Evolutionary conservation across 2,329 filamentous ascomycete genomes (phyloP).

Genomic region (Fusarium ramigenum): DNA sequence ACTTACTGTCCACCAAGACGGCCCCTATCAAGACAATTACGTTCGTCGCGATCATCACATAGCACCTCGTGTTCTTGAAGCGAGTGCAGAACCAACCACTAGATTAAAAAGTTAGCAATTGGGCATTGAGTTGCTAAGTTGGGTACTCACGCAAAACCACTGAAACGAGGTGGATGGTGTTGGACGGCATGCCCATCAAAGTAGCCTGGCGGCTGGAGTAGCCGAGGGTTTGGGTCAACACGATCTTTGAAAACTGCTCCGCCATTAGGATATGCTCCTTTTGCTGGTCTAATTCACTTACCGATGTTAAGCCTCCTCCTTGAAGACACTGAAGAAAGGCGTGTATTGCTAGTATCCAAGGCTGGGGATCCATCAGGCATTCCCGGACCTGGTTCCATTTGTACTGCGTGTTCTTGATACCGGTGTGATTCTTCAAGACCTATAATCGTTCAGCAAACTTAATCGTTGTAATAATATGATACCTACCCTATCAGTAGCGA

Average conservation of each 20-base stretch:
- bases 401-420: background rate
- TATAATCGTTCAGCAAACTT: background rate
- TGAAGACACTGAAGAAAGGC: background rate
- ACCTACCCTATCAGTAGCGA: background rate
- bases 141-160: background rate
- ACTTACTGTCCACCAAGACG: background rate
- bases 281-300: no score
- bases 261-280: rapidly evolving
- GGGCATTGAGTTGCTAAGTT: rapidly evolving
- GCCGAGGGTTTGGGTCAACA: background rate
- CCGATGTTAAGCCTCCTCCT: background rate
- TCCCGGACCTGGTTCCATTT: background rate
- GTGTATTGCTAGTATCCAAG: background rate
- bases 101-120: rapidly evolving
- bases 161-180: background rate
- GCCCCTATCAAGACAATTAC: background rate
- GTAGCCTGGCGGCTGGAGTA: background rate
- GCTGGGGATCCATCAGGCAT: background rate
- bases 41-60: background rate
- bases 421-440: background rate
- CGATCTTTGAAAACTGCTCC: rapidly evolving
- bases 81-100: background rate
- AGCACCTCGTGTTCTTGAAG: background rate
- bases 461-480: no score
- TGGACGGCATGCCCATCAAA: background rate